Conservation (phyloP, 2,329 filamentous ascomycete species). For the Phialophora tarda region DNA sequence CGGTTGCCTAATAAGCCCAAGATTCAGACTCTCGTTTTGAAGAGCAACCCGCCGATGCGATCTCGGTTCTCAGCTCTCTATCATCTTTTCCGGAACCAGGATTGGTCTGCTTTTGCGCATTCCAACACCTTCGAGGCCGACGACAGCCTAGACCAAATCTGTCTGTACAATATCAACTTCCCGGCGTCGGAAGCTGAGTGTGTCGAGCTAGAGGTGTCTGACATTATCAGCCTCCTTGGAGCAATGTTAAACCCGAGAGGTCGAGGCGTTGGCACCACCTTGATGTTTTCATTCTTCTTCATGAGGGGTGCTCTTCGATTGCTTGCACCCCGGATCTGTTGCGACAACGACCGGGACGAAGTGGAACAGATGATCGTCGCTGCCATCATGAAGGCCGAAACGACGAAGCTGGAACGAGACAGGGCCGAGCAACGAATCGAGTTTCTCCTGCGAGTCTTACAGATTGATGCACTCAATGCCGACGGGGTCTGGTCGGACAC, state of each 20-base stretch:
- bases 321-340: background rate
- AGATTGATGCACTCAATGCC: constrained; percentile 10
- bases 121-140: background rate
- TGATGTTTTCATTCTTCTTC: constrained; percentile 20
- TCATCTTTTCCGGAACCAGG: constrained; percentile 13
- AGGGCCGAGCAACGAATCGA: constrained; percentile 9
- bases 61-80: constrained; percentile 10
- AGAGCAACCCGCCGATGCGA: constrained; percentile 11
- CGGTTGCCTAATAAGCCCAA: background rate
- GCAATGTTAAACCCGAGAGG: constrained; percentile 11
- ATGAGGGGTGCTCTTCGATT: constrained; percentile 16
- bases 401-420: background rate
- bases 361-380: constrained; percentile 13
- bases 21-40: background rate
- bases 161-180: constrained; percentile 16
- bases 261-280: constrained; percentile 7
- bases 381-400: constrained; percentile 4
- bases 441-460: constrained; percentile 13
- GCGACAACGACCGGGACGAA: constrained; percentile 2
- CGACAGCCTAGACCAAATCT: constrained; percentile 8
- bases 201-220: constrained; percentile 6
- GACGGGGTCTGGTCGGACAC: background rate
- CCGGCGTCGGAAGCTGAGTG: background rate
- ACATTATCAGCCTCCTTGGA: constrained; percentile 6
- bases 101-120: background rate